These are phyloP conservation scores for Diaporthe citriasiana DNA, from an alignment of 2,329 filamentous ascomycete species.

Conservation along the genomic window DNA sequence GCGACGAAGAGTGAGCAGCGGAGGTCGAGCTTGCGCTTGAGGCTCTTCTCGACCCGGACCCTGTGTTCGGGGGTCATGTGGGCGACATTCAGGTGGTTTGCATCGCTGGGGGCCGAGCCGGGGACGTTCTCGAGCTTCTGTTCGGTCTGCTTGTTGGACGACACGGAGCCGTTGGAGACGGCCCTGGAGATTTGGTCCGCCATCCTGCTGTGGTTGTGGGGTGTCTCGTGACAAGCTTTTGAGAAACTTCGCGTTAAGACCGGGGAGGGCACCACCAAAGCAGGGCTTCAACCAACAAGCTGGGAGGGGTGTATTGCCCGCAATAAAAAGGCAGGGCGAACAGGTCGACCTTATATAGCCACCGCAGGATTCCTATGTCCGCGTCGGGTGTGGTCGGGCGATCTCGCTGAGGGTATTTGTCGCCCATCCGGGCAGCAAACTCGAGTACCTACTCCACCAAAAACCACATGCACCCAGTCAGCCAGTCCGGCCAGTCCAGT, in stretches of 20 bases:
- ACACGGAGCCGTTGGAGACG: slow-evolving; percentile 24
- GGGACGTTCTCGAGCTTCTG: slow-evolving; percentile 27
- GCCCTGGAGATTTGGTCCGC: slow-evolving; percentile 41
- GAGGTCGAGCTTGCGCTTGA: slow-evolving; percentile 79
- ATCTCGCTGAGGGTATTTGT: slow-evolving; percentile 2
- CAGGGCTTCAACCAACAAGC: slow-evolving; percentile 21
- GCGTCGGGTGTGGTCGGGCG: slow-evolving; percentile 22
- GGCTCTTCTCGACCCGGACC: slow-evolving; percentile 69
- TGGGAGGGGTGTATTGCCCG: neutral
- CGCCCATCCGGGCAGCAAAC: slow-evolving; percentile 2
- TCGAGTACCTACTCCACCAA: slow-evolving; percentile 4
- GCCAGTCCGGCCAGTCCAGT: slow-evolving; percentile 21
- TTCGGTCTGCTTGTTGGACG: slow-evolving; percentile 36
- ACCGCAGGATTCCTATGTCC: neutral
- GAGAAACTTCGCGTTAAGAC: neutral
- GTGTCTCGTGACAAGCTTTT: neutral
- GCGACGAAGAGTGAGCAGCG: slow-evolving; percentile 78
- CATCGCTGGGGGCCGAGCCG: neutral
- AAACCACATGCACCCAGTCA: too few relatives aligned
- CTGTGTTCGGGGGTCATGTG: slow-evolving; percentile 61
- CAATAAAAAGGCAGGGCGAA: neutral
- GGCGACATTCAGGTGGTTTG: slow-evolving; percentile 31
- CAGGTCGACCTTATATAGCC: slow-evolving; percentile 17
- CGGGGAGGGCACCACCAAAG: slow-evolving; percentile 9
- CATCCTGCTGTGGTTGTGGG: slow-evolving; percentile 36